Percentiles rank a stretch among this genome's conserved stretches.
These are phyloP conservation scores for Colletotrichum zoysiae DNA, from an alignment of 2,329 filamentous ascomycete species.

Conservation along the genomic window DNA sequence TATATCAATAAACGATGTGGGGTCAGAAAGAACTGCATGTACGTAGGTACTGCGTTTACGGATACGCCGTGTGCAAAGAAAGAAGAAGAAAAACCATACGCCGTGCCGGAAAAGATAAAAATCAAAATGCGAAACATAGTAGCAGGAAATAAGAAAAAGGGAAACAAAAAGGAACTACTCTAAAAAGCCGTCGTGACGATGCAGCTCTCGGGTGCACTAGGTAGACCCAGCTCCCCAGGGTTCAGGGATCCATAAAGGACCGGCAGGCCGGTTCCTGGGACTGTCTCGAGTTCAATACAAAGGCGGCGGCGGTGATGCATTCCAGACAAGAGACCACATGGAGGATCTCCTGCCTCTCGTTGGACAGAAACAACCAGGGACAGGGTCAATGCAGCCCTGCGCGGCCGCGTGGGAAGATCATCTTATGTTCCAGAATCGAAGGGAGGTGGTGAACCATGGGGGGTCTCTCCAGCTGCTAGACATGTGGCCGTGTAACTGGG, in stretches of 20 bases:
- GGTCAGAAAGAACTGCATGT: no score
- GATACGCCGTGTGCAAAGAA: no score
- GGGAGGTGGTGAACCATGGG: neutral
- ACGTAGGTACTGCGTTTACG: no score
- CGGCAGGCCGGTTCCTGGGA: constrained; percentile 27
- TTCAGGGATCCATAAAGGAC: constrained; percentile 15
- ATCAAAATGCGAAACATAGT: neutral
- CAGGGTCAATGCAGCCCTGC: constrained; percentile 32
- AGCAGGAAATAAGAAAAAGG: no score
- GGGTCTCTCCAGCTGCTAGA: constrained; percentile 1
- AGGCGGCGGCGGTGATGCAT: constrained; percentile 12
- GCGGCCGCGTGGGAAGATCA: constrained; percentile 6
- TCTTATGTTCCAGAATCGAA: constrained; percentile 8
- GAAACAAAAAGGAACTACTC: neutral
- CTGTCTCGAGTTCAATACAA: neutral
- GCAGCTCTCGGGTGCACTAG: neutral
- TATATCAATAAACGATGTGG: no score
- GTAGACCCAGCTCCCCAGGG: constrained; percentile 10
- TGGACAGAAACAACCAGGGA: constrained; percentile 16
- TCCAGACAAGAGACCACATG: constrained; percentile 31
- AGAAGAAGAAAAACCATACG: no score
- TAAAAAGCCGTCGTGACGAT: neutral
- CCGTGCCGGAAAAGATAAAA: no score
- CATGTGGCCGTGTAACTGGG: constrained; percentile 29
- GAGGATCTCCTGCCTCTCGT: constrained; percentile 28